Conservation (phyloP, 2,329 filamentous ascomycete species). For the Fusarium compactum region DNA sequence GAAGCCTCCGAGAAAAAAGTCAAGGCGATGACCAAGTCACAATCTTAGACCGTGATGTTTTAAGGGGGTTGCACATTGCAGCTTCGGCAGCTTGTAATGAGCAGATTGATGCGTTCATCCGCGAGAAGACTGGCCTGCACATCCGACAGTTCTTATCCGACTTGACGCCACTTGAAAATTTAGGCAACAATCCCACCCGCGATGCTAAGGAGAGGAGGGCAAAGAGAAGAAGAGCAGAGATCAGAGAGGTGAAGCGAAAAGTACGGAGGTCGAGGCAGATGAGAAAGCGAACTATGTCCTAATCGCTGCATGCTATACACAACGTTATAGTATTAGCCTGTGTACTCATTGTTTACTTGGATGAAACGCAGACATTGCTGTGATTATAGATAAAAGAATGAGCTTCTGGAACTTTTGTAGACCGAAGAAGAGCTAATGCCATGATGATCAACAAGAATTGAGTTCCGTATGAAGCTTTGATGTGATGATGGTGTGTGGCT, state of each 20-base stretch:
- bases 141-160: conserved; percentile 68
- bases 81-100: conserved; percentile 68
- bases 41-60: conserved; percentile 64
- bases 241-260: conserved; percentile 53
- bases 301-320: neutral
- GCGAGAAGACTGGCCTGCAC: conserved; percentile 63
- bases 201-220: conserved; percentile 46
- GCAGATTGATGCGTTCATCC: conserved; percentile 64
- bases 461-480: conserved; percentile 3
- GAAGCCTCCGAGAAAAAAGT: conserved; percentile 36
- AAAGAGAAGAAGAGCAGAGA: conserved; percentile 49
- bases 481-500: conserved; percentile 4
- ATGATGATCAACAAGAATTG: neutral
- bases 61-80: conserved; percentile 67
- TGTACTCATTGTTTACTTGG: conserved; percentile 4
- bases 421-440: neutral
- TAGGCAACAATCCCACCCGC: conserved; percentile 51
- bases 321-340: conserved; percentile 19
- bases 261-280: conserved; percentile 52
- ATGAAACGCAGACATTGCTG: conserved; percentile 9
- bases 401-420: neutral
- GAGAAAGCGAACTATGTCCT: conserved; percentile 21
- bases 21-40: conserved; percentile 53
- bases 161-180: conserved; percentile 62
- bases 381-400: neutral